Evolutionary conservation across 345 rosid species (phyloP).

Genomic region (Gossypium thurberi): DNA sequence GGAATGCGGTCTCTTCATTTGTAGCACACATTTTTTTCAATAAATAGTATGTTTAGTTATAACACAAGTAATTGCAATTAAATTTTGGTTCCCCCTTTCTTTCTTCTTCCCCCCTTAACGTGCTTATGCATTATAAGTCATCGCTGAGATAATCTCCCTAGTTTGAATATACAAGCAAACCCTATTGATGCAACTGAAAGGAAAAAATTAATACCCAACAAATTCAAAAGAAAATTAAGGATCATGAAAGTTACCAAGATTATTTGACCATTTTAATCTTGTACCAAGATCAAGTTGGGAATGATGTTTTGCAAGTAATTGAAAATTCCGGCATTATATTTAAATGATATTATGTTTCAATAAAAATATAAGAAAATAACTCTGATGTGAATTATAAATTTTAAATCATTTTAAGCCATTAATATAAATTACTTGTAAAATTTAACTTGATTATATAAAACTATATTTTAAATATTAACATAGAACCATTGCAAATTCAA

Average conservation of each 20-base stretch:
- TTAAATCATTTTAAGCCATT: too few species aligned
- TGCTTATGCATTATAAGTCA: neutral
- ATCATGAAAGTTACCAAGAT: neutral
- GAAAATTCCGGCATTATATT: neutral
- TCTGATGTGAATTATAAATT: too few species aligned
- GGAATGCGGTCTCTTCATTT: neutral
- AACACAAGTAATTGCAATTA: neutral
- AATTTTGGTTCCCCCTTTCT: neutral
- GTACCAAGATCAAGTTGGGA: too few species aligned
- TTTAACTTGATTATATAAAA: too few species aligned
- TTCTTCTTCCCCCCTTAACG: neutral
- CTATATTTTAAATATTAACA: too few species aligned
- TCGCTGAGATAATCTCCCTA: neutral
- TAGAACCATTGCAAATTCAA: too few species aligned
- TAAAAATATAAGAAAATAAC: too few species aligned
- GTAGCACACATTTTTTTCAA: neutral
- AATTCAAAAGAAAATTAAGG: neutral
- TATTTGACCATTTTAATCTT: too few species aligned
- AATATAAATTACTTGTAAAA: too few species aligned
- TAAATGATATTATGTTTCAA: too few species aligned
- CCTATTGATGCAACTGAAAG: too few species aligned
- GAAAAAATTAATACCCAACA: neutral
- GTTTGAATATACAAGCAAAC: too few species aligned
- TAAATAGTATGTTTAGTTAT: neutral
- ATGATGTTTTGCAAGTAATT: neutral